These are phyloP conservation scores for Neurospora sp. DNA, from an alignment of 2,329 filamentous ascomycete species.

Conservation along the genomic window DNA sequence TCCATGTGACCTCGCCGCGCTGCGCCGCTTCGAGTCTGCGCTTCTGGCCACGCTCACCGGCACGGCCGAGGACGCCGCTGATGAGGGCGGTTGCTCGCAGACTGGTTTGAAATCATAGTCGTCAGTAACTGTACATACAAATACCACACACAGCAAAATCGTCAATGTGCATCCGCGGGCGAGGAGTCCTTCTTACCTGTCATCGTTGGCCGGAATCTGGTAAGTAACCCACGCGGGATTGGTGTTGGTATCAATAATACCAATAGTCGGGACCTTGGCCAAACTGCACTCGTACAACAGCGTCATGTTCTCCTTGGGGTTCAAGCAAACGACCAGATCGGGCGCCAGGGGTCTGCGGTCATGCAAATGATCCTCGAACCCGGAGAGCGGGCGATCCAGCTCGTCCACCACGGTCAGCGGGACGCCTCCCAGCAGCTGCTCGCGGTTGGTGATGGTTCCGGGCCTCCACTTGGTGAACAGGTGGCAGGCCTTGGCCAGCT, in stretches of 20 bases:
- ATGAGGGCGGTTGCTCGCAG: constrained; percentile 73
- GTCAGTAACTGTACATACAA: background rate
- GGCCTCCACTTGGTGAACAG: constrained; percentile 90
- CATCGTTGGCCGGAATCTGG: constrained; percentile 91
- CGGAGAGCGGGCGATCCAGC: constrained; percentile 48
- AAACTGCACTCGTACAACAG: constrained; percentile 84
- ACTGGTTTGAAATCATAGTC: constrained; percentile 34
- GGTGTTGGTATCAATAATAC: constrained; percentile 85
- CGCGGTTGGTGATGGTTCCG: constrained; percentile 83
- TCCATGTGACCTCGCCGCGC: constrained; percentile 54
- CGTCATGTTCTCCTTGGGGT: constrained; percentile 85
- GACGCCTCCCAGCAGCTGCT: constrained; percentile 70
- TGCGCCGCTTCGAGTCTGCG: constrained; percentile 54
- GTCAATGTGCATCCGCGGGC: background rate
- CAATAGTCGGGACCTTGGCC: constrained; percentile 85
- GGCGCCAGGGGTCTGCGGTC: constrained; percentile 62
- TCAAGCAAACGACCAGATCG: constrained; percentile 85
- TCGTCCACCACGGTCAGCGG: constrained; percentile 67
- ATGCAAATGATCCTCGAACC: constrained; percentile 56
- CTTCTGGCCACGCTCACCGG: constrained; percentile 66
- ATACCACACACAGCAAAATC: background rate
- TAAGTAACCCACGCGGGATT: constrained; percentile 94
- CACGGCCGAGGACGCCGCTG: constrained; percentile 73
- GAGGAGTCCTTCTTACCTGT: constrained; percentile 49
- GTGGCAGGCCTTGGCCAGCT: constrained; percentile 70